Evolutionary conservation across 345 rosid species (phyloP).

Genomic region (Noccaea caerulescens): DNA sequence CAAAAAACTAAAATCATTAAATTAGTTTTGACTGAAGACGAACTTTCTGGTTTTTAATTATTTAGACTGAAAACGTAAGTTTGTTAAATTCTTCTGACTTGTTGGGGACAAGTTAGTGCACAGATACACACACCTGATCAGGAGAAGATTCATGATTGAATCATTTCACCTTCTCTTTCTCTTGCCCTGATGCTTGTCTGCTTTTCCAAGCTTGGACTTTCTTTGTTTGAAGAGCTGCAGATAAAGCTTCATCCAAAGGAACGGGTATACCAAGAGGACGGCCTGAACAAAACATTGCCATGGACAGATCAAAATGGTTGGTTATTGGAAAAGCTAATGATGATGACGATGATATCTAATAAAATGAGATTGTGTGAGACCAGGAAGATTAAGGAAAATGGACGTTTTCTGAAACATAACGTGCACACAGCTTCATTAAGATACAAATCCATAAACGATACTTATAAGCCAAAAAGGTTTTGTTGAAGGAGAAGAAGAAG

Average conservation of each 20-base stretch:
- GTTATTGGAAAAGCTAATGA: background rate
- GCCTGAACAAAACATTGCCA: conserved; percentile 49
- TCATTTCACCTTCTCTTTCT: conserved; percentile 50
- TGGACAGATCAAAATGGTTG: background rate
- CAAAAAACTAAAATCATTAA: background rate
- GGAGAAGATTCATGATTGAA: background rate
- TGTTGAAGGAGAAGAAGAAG: conserved; percentile 17
- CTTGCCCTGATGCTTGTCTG: conserved; percentile 49
- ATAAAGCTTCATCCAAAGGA: conserved; percentile 79
- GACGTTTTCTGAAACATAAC: background rate
- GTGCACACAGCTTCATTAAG: background rate
- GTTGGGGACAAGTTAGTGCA: background rate
- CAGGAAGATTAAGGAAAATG: background rate
- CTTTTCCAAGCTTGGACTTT: conserved; percentile 53
- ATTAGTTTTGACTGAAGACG: conserved; percentile 28
- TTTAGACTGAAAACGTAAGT: background rate
- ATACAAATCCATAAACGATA: background rate
- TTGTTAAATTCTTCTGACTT: background rate
- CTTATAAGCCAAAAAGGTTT: background rate
- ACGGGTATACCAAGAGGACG: conserved; percentile 66
- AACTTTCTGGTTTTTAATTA: background rate
- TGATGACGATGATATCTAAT: background rate
- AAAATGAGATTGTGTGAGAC: background rate
- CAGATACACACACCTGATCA: conserved; percentile 6
- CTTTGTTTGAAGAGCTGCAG: conserved; percentile 76